Percentiles rank a stretch among this genome's conserved stretches.
phyloP scores from a whole-genome alignment of 192 early-diverging fungal genomes.

The Entophlyctis luteolus region DNA sequence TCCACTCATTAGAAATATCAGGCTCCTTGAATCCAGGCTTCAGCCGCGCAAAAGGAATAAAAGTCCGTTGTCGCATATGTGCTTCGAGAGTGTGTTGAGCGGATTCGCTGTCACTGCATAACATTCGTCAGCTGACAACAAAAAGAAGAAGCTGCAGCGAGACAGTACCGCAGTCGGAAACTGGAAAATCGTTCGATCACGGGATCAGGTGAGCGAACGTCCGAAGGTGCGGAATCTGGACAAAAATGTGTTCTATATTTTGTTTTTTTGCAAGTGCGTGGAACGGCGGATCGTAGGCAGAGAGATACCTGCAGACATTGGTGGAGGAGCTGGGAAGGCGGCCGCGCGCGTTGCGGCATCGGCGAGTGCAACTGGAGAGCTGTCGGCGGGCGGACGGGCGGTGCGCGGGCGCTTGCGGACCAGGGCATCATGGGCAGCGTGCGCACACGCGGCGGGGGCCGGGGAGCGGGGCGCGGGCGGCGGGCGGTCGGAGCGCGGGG shows the following conservation, averaged over 20 bases:
- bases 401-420: not conserved
- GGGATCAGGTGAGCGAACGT: not conserved
- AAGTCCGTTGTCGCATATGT: not conserved
- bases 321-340: not conserved
- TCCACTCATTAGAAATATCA: slow-evolving; percentile 39
- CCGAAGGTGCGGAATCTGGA: not conserved
- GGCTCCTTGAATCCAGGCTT: not conserved
- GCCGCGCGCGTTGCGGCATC: not conserved
- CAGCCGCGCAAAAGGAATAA: not conserved
- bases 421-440: not conserved
- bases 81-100: not conserved
- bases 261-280: not conserved
- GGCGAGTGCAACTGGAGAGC: too few species aligned
- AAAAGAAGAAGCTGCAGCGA: not conserved
- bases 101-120: not conserved
- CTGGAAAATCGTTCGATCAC: slow-evolving; percentile 15
- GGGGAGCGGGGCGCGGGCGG: not conserved
- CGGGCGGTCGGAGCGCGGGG: too few species aligned
- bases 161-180: not conserved
- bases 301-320: not conserved
- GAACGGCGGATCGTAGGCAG: too few species aligned
- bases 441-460: not conserved
- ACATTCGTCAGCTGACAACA: not conserved
- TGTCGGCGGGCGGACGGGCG: not conserved
- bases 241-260: not conserved